Percentiles rank a stretch among this genome's conserved stretches.
These are phyloP conservation scores for Rubia yunnanensis DNA, from an alignment of 257 asterid species.

Conservation along the genomic window DNA sequence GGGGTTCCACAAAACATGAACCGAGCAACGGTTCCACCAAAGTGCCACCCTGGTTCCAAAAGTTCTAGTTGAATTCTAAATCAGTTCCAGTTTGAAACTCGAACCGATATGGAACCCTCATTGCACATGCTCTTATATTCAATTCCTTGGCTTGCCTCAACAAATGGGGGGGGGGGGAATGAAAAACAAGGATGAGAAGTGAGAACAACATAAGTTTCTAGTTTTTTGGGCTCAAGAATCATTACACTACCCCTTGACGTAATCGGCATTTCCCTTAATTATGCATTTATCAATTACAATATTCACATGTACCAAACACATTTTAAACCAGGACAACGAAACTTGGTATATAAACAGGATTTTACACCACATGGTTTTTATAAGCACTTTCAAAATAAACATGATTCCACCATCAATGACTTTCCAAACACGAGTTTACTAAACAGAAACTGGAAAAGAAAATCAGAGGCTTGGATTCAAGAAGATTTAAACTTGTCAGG, in stretches of 20 bases:
- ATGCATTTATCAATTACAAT: neutral
- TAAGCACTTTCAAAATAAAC: neutral
- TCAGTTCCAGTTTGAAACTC: too few relatives aligned
- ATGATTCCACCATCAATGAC: neutral
- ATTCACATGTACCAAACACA: neutral
- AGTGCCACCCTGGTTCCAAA: too few relatives aligned
- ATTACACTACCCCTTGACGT: neutral
- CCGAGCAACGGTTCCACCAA: too few relatives aligned
- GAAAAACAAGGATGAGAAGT: slow-evolving; percentile 6
- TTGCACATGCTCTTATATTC: too few relatives aligned
- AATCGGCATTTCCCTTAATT: neutral
- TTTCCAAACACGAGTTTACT: neutral
- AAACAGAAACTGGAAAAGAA: neutral
- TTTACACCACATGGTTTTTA: neutral
- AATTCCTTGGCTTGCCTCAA: slow-evolving; percentile 70
- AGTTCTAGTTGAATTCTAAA: too few relatives aligned
- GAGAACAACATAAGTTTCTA: slow-evolving; percentile 8
- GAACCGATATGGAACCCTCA: too few relatives aligned
- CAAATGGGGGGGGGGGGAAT: slow-evolving; percentile 37
- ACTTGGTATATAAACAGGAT: neutral
- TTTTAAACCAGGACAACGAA: neutral
- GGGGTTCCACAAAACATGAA: too few relatives aligned
- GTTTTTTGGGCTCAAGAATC: neutral
- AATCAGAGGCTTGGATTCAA: neutral
- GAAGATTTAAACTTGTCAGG: neutral